Base-by-base conservation (phyloP, 2,329 filamentous ascomycete species). In the Neoarthrinium moseri region DNA sequence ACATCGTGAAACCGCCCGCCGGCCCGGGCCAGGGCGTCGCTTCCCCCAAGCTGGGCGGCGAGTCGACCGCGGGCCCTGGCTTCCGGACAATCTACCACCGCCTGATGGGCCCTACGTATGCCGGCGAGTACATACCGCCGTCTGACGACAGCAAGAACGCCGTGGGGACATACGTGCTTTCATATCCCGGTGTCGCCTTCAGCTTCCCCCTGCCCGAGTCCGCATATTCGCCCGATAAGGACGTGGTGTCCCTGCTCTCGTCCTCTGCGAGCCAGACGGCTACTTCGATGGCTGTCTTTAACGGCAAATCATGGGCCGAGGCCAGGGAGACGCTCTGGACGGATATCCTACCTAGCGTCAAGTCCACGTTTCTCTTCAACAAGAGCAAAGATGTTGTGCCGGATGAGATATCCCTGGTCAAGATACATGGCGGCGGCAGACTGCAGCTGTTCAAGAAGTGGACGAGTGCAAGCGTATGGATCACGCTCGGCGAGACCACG, bases 171-270 rank as follows among this genome's bases (percentile, higher is more conserved):
- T 99, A 97, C 61, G 84, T 96, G 26, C 73, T 99, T 26, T 97
- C 92, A 2, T 99, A 96, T 67, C 91, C 92, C 1, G 94, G 94
- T 0, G 84, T 99, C 23, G 90, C 92, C 1, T 96, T 97, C 63
- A 91, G 87, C 29, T 99, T 99, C 54, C 84, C 89, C 1, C 73
- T 97, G 23, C 78, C 84, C 40, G 73, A 80, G 47, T 83, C 86
- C 1, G 81, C 84, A 18, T 96, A 90, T 75, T 89, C 87, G 4
- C 78, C 85, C 1, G 69, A 74, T 40, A 85, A 84, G 59, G 91
- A 97, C 60, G 91, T 95, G 51, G 91, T 96, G 23, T 86, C 89
- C 1, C 71, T 96, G 29, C 77, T 97, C 13, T 91, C 90, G 0
- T 89, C 90, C 0, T 81, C 87, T 0, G 83, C 85, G 15, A 88